Base-by-base conservation (phyloP, 805 yeast species). In the Starmerella stellata region DNA sequence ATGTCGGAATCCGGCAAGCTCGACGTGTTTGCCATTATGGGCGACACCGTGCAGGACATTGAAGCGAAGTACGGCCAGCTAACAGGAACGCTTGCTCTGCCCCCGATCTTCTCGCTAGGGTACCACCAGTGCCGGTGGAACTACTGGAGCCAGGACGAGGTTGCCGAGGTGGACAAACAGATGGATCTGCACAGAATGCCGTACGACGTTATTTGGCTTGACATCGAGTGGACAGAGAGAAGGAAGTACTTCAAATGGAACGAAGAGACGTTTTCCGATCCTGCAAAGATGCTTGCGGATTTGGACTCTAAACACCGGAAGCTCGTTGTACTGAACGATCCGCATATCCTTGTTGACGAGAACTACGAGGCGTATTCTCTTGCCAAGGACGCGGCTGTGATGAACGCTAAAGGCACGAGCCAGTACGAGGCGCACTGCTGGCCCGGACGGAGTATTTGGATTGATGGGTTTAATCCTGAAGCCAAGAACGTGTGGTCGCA, bases 81-180 rank as follows among this genome's bases (percentile, higher is more conserved):
- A 15, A 75, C 93, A 0, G 98, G 98, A 1, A 68, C 60, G 41
- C 66, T 83, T 0, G 56, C 64, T 5, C 58, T 90, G 9, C 98
- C 98, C 1, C 78, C 73, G 45, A 45, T 75, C 32, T 78, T 83
- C 50, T 65, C 94, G 0, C 56, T 83, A 13, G 96, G 93, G 0
- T 81, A 90, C 54, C 96, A 90, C 54, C 98, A 90, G 58, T 87
- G 95, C 54, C 69, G 96, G 52, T 90, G 98, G 98, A 90, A 90
- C 56, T 90, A 90, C 60, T 80, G 81, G 53, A 85, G 78, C 49
- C 85, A 80, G 52, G 65, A 66, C 9, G 98, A 90, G 57, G 87
- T 90, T 1, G 57, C 82, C n/a, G 72, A 65, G 5, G 77, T 90
- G 13, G 68, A 69, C 46, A 54, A 64, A 2, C 66, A 71, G 40